Evolutionary conservation across 1,284 basidiomycete genomes (phyloP), one percentile per base, ranked within the genome.

Genomic region (Schizophyllum commune): DNA sequence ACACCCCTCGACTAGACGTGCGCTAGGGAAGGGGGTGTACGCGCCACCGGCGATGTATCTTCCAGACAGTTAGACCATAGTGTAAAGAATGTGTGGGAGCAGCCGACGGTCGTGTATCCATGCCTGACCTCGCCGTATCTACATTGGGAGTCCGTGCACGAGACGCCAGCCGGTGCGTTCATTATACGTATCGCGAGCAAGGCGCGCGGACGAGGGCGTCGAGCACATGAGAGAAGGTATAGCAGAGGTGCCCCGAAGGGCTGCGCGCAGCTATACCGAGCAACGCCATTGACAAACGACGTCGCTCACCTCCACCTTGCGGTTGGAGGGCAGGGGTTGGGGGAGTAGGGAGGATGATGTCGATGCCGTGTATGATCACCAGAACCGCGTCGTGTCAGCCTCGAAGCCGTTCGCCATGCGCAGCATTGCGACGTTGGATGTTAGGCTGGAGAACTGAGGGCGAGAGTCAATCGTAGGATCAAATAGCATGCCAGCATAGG

Each of bases 371-470:
- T 4, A 13, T 3, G 55, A 39, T 68, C 64, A 76, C 73, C 73
- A 76, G 57, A 75, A 71, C 33, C 73, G 69, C 2, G 70, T 73
- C 32, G 71, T 69, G 15, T 69, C 59, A 1, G 70, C 59, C 19
- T 69, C 66, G 4, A 71, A 63, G 1, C 67, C 67, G 47, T 67
- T 69, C 15, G 67, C 66, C 75, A 77, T 77, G 17, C 84, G 76
- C 34, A 85, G 70, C 78, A 83, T 79, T 51, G 78, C 77, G 5
- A 82, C 74, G 63, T 83, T 85, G 2, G 80, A 77, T 0, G 81
- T 83, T 66, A 86, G 61, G 63, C 80, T 83, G 27, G 83, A 85
- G 62, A 84, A 86, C 82, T 83, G 61, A 3, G 60, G 57, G 17
- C 47, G 5, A 27, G 47, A 32, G 51, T 63, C 53, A 65, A 55